Base-by-base conservation (phyloP, 192 early-diverging fungal genomes). In the Ramicandelaber brevisporus region DNA sequence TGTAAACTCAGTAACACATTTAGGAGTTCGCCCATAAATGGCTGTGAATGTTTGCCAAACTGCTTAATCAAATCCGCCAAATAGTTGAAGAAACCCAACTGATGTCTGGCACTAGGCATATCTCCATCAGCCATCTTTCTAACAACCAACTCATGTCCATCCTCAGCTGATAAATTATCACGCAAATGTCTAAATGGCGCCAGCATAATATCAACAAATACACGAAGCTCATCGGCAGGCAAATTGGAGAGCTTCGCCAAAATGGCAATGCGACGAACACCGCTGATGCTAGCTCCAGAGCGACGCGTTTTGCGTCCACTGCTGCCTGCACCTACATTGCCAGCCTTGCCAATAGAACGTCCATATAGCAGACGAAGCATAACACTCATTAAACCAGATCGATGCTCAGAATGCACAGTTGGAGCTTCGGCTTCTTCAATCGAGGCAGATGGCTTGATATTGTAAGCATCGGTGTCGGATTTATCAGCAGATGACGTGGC, bases 361-460 rank as follows among this genome's bases (percentile, higher is more conserved):
- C 95, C 95, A 38, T 82, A 88, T 6, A 99, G 56, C 12, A 99
- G 40, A 11, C 85, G 70, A 30, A 77, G 54, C 4, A 88, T 40
- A 12, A 85, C 47, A 2, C 71, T 64, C 57, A 88, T 64, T 9
- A 87, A 34, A 11, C 63, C 61, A 10, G 55, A 54, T 18, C 76
- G 67, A 42, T 88, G 68, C 21, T 58, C 44, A 3, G 51, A 38
- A 33, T 75, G 65, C 29, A 84, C 59, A 0, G 55, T 53, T 3
- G 44, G 47, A 34, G 59, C 65, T 8, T 61, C 50, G 9, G 61
- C 50, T 8, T n/a, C n/a, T n/a, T n/a, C n/a, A n/a, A n/a, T n/a
- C n/a, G n/a, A n/a, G n/a, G n/a, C 31, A 21, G n/a, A n/a, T n/a
- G n/a, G n/a, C n/a, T n/a, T n/a, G n/a, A n/a, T n/a, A n/a, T n/a